Percentiles rank a stretch among this genome's conserved stretches.
phyloP scores from a whole-genome alignment of 176 grass and related monocot species.

The Rhipidocladum racemiflorum region DNA sequence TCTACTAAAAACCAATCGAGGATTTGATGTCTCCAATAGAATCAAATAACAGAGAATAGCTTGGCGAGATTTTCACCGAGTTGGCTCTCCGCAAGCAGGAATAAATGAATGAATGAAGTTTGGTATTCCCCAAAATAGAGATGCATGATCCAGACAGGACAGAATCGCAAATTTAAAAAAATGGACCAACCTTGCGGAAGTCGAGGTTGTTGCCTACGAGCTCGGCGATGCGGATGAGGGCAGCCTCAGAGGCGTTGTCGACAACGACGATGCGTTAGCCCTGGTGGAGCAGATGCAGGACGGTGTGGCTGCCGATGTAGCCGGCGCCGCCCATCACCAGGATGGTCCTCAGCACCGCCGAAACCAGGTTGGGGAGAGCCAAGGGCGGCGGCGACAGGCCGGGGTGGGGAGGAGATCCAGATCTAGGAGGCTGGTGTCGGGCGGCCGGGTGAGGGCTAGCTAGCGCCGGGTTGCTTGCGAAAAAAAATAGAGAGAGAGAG shows the following conservation, averaged over 20 bases:
- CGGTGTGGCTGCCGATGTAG: conserved; percentile 99
- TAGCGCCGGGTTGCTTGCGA: too few species aligned
- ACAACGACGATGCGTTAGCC: conserved; percentile 74
- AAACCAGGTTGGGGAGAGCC: too few species aligned
- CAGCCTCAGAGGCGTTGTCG: conserved; percentile 81
- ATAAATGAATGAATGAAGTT: not conserved
- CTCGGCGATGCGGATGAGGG: conserved; percentile 56
- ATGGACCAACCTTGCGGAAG: conserved; percentile 90
- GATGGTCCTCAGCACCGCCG: conserved; percentile 46
- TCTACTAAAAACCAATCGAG: not conserved
- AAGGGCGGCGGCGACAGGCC: too few species aligned
- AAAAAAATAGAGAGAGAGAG: too few species aligned
- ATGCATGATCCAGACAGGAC: too few species aligned
- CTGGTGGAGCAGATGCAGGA: conserved; percentile 71
- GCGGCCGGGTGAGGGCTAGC: too few species aligned
- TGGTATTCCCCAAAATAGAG: not conserved
- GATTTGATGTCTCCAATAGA: not conserved
- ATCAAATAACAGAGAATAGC: not conserved
- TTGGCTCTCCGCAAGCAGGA: not conserved
- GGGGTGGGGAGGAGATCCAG: too few species aligned
- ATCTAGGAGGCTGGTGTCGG: too few species aligned
- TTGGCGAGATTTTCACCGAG: too few species aligned
- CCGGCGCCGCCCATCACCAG: conserved; percentile 90
- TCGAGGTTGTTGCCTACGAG: conserved; percentile 67
- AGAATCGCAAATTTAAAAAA: too few species aligned